A percentile compares a stretch with the other conserved stretches of the same genome.
Evolutionary conservation across 2,329 filamentous ascomycete genomes (phyloP).

Genomic region (Phialophora macrospora): DNA sequence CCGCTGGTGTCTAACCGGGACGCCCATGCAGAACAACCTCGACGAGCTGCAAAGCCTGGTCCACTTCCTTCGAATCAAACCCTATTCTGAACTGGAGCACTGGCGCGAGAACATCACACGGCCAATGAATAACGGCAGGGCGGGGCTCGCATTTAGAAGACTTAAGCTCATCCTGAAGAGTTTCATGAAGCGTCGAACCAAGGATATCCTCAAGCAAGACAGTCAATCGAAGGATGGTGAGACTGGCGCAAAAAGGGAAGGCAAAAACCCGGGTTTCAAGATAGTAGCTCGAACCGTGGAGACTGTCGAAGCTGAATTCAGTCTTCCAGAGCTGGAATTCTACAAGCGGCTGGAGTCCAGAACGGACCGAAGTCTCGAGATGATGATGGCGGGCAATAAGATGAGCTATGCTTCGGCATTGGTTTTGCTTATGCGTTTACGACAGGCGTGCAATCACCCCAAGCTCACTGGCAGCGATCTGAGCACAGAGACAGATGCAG

Average conservation of each 20-base stretch:
- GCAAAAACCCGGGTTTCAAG: constrained; percentile 73
- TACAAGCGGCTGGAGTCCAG: constrained; percentile 83
- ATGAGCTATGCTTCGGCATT: constrained; percentile 93
- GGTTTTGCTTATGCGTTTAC: constrained; percentile 83
- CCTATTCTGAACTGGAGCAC: constrained; percentile 80
- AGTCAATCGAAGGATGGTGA: constrained; percentile 66
- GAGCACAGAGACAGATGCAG: constrained; percentile 82
- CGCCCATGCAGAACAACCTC: constrained; percentile 97
- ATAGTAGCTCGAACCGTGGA: constrained; percentile 91
- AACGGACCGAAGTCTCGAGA: constrained; percentile 82
- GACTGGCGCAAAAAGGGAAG: constrained; percentile 51
- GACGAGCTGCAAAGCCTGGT: constrained; percentile 95
- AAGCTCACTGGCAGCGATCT: constrained; percentile 84
- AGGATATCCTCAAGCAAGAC: constrained; percentile 93
- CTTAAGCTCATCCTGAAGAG: constrained; percentile 84
- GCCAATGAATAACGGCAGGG: constrained; percentile 87
- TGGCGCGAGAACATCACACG: constrained; percentile 92
- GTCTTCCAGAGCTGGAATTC: constrained; percentile 78
- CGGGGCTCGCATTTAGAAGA: constrained; percentile 83
- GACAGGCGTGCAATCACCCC: constrained; percentile 94
- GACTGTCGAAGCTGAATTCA: constrained; percentile 76
- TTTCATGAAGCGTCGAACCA: constrained; percentile 98
- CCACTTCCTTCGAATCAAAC: constrained; percentile 87
- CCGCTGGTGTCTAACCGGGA: constrained; percentile 94
- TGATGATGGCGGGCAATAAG: constrained; percentile 81